These are phyloP conservation scores for Zymoseptoria pseudotritici DNA, from an alignment of 2,329 filamentous ascomycete genomes.

Conservation along the genomic window DNA sequence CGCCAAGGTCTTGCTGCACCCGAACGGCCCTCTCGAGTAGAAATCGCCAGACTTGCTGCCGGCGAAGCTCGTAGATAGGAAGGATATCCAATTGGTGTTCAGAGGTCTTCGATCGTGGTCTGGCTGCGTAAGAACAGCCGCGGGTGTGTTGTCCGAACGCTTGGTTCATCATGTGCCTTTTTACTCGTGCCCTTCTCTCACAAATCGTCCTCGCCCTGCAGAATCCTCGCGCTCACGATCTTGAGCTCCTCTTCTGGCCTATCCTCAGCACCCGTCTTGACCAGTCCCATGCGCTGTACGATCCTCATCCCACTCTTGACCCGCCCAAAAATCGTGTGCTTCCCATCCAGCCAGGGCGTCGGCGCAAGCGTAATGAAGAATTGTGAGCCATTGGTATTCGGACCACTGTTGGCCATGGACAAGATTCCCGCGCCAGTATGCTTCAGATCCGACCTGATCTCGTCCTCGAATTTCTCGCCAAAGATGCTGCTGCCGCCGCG, in stretches of 20 bases:
- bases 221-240: conserved; percentile 64
- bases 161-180: background rate
- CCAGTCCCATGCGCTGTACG: conserved; percentile 81
- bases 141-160: background rate
- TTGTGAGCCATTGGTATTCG: conserved; percentile 88
- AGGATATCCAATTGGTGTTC: background rate
- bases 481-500: conserved; percentile 84
- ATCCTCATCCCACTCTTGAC: conserved; percentile 76
- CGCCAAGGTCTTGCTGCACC: conserved; percentile 61
- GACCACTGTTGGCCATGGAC: conserved; percentile 92
- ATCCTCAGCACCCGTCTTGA: conserved; percentile 76
- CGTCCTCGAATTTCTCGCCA: conserved; percentile 89
- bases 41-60: background rate
- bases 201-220: conserved; percentile 57
- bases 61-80: background rate
- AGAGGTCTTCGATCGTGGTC: background rate
- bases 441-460: conserved; percentile 70
- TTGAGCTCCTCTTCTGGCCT: conserved; percentile 73
- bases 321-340: conserved; percentile 92
- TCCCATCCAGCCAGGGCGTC: conserved; percentile 92
- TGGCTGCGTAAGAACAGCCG: background rate
- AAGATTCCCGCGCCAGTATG: conserved; percentile 82
- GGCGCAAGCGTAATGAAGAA: conserved; percentile 95
- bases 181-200: conserved; percentile 22
- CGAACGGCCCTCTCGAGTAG: conserved; percentile 44